Base-by-base conservation (phyloP, 176 grass and related monocot species). In the bread wheat (Triticum aestivum) region DNA sequence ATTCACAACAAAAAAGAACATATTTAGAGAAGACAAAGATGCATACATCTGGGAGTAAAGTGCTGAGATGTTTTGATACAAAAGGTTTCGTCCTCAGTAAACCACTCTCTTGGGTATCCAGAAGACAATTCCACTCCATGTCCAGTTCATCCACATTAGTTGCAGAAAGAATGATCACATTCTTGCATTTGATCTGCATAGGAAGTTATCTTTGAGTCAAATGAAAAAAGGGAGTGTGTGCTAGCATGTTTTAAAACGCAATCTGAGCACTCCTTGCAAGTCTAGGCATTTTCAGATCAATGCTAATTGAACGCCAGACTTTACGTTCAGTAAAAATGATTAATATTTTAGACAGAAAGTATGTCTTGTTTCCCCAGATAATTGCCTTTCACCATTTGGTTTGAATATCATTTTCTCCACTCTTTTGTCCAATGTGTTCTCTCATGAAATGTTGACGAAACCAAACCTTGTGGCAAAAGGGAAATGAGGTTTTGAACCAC, bases 141-240 rank as follows among this genome's bases (percentile, higher is more conserved):
- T 93, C 88, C 69, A 99, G 90, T 84, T 99, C 97, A 88, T 64
- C 70, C 76, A 87, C 39, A 88, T 99, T 99, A 87, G 94, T 96
- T 87, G 97, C 94, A 77, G 92, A 85, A 80, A 99, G 87, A 86
- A 92, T 86, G 44, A 92, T 88, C 51, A 91, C 92, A 92, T 99
- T 99, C 88, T 87, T 89, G 89, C 97, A 99, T 91, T 99, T 99
- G 68, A 99, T 94, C 97, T 99, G 92, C 85, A 91, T 74, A 88
- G 63, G 52, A 70, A 85, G 30, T 86, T 44, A 74, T 86, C 38
- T 27, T 59, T 33, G 61, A 76, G 21, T 29, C 13, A 69, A 86
- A 69, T 38, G 64, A 13, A 65, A 90, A 75, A 91, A 9, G 3
- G 65, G 20, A 67, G 21, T 39, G 34, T 14, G 26, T 15, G 30